phyloP scores from a whole-genome alignment of 2,329 filamentous ascomycete genomes.

The Pyricularia pennisetigena region DNA sequence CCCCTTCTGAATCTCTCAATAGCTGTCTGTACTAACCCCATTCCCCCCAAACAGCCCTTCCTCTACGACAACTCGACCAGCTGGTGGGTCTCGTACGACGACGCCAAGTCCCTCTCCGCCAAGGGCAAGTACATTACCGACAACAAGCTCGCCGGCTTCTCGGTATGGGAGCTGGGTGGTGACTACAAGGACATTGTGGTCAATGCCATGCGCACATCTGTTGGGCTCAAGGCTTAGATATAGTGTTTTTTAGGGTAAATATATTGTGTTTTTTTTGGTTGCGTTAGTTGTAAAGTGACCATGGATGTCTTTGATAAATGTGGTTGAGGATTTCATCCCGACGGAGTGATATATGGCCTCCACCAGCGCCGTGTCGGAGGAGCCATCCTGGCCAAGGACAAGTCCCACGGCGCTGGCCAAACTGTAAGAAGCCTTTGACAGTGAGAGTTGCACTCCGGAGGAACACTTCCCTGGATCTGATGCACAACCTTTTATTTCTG shows the following conservation, averaged over 20 bases:
- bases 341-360: no score
- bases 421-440: no score
- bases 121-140: slow-evolving; percentile 10
- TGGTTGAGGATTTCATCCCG: no score
- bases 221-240: slow-evolving; percentile 2
- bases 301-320: no score
- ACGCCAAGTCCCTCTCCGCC: slow-evolving; percentile 7
- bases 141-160: slow-evolving; percentile 9
- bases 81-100: slow-evolving; percentile 11
- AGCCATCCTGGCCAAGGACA: no score
- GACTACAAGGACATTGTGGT: slow-evolving; percentile 12
- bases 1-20: no score
- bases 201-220: slow-evolving; percentile 1
- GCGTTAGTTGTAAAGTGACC: no score
- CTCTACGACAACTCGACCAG: slow-evolving; percentile 7
- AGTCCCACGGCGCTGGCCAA: no score
- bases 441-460: no score
- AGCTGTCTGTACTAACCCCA: background rate
- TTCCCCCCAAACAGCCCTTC: slow-evolving; percentile 4
- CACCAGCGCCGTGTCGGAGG: no score
- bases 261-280: background rate
- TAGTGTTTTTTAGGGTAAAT: background rate
- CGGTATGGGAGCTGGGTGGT: slow-evolving; percentile 10
- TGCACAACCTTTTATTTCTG: no score
- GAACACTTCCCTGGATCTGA: no score